Percentiles rank a stretch among this genome's conserved stretches.
Conservation (phyloP, 108 stramenopile species). For the Epipyxis sp. region DNA sequence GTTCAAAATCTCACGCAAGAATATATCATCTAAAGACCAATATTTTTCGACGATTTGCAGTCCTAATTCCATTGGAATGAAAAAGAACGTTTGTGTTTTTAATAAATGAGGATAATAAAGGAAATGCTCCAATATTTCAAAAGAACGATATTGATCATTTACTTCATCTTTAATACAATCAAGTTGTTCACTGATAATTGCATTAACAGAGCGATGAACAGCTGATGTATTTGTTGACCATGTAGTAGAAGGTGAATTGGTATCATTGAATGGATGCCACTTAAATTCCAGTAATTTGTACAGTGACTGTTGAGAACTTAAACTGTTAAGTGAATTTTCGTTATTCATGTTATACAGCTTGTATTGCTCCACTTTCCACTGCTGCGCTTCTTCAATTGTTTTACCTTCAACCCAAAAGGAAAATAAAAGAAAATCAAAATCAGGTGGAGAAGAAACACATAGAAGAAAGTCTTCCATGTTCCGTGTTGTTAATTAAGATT, state of each 20-base stretch:
- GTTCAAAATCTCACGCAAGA: constrained; percentile 28
- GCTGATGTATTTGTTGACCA: not conserved
- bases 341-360: too few relatives aligned
- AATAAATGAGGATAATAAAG: constrained; percentile 31
- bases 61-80: constrained; percentile 4
- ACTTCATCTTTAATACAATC: constrained; percentile 19
- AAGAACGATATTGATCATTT: constrained; percentile 27
- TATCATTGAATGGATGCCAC: not conserved
- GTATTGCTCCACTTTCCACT: too few relatives aligned
- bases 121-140: constrained; percentile 27
- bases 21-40: constrained; percentile 23
- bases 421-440: not conserved
- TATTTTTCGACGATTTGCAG: constrained; percentile 22
- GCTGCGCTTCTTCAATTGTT: not conserved
- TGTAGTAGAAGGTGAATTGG: not conserved
- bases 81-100: constrained; percentile 7
- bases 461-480: not conserved
- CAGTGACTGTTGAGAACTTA: too few relatives aligned
- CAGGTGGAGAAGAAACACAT: not conserved
- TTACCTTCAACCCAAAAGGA: not conserved
- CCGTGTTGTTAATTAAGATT: too few relatives aligned
- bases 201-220: not conserved
- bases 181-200: too few relatives aligned
- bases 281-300: too few relatives aligned
- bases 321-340: too few relatives aligned